A percentile compares a stretch with the other conserved stretches of the same genome.
phyloP scores from a whole-genome alignment of 371 early-diverging fungal genomes.

The Mucor sp. region DNA sequence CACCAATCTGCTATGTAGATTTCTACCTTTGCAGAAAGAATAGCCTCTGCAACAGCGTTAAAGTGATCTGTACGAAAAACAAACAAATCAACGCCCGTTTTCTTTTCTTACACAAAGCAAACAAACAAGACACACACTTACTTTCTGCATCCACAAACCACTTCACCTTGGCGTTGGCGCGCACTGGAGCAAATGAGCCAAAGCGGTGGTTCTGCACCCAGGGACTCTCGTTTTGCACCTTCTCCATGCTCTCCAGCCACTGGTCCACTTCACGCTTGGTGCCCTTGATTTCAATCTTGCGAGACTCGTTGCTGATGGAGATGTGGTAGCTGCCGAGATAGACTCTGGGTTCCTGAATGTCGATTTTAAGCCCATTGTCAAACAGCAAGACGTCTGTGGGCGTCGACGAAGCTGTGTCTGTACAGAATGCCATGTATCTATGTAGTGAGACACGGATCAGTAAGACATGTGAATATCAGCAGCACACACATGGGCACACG shows the following conservation, averaged over 20 bases:
- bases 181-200: slow-evolving; percentile 81
- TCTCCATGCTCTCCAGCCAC: slow-evolving; percentile 63
- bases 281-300: slow-evolving; percentile 70
- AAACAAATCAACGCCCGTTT: not conserved
- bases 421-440: slow-evolving; percentile 62
- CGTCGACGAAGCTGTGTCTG: slow-evolving; percentile 46
- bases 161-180: slow-evolving; percentile 65
- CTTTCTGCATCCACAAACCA: slow-evolving; percentile 86
- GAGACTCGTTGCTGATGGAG: slow-evolving; percentile 54
- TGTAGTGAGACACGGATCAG: not conserved
- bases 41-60: slow-evolving; percentile 77
- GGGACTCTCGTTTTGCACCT: slow-evolving; percentile 63
- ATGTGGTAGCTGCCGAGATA: slow-evolving; percentile 43
- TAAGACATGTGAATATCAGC: no score
- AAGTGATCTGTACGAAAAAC: slow-evolving; percentile 66
- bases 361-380: slow-evolving; percentile 64
- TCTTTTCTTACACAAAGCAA: not conserved
- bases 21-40: slow-evolving; percentile 73
- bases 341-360: slow-evolving; percentile 23
- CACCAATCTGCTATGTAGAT: slow-evolving; percentile 95
- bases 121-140: slow-evolving; percentile 12
- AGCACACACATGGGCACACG: slow-evolving; percentile 9
- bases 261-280: slow-evolving; percentile 65
- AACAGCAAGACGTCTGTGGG: slow-evolving; percentile 76
- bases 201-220: slow-evolving; percentile 75